Base-by-base conservation (phyloP, 148 eudicot species). In the Heliosperma pusillum region DNA sequence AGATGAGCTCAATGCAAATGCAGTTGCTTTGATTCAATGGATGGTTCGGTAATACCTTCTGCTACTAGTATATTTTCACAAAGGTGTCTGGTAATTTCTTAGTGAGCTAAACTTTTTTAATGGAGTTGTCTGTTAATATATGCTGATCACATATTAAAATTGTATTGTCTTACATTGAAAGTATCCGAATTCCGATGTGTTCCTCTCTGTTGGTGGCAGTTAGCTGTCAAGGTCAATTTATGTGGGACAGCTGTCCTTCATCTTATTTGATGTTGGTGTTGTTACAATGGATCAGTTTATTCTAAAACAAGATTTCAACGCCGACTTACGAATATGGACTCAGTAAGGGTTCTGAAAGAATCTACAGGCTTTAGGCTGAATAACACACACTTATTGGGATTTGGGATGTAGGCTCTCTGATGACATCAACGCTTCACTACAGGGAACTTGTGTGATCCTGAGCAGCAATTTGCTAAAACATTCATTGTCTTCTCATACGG, bases 31-130 rank as follows among this genome's bases (percentile, higher is more conserved):
- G 71, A 73, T 87, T 73, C 81, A 84, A 70, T 73, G 80, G 84
- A 83, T 89, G 86, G 64, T 91, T 69, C 84, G 86, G 98, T 93
- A 88, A 66, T 77, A 45, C 60, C 45, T 33, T 45, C 22, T 8
- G 76, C 59, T 73, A 53, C n/a, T 76, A 20, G 52, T 21, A 47
- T 33, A 45, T 66, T 66, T 66, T 19, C 50, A 33, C 22, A 29
- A 33, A 61, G 13, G 1, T 64, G 0, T 29, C 19, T 17, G 47
- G 69, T 10, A 33, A 13, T 15, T 33, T 20, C n/a, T 65, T 20
- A 1, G 33, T 29, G 69, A 65, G 3, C 5, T 58, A 1, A n/a
- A 22, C 25, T 10, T 22, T 36, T 59, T 66, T 20, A 66, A 6
- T 66, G 22, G 45, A 66, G 9, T 20, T 66, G 24, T 36, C 47